phyloP scores from a whole-genome alignment of 2,329 filamentous ascomycete species.

The Juglanconis oblonga region DNA sequence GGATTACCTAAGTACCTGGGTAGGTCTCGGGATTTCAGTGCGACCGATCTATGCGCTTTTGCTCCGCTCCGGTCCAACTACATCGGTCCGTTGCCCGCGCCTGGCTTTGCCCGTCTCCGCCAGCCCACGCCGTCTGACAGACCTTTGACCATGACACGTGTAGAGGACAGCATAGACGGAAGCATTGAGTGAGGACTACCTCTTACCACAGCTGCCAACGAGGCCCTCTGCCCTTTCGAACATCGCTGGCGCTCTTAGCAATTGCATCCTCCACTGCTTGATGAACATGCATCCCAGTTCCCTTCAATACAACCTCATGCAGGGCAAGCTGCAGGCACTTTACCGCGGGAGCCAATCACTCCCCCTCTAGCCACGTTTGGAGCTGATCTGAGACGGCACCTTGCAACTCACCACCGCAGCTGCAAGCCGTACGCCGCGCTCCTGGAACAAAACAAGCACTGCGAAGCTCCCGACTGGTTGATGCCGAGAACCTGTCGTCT shows the following conservation, averaged over 20 bases:
- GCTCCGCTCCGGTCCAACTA: neutral
- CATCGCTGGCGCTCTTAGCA: neutral
- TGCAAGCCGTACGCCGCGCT: neutral
- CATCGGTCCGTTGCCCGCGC: neutral
- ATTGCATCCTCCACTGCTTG: neutral
- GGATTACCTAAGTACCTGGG: neutral
- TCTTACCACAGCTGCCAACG: neutral
- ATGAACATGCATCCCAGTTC: neutral
- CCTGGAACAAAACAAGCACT: neutral
- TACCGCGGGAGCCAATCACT: neutral
- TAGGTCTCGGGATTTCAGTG: constrained; percentile 7
- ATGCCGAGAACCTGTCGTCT: neutral
- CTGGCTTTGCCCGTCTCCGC: neutral
- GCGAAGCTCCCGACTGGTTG: neutral
- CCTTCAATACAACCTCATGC: constrained; percentile 2
- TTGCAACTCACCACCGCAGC: neutral
- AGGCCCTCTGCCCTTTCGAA: neutral
- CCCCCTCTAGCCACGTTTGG: neutral
- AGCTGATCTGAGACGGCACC: constrained; percentile 6
- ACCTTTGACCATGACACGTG: neutral
- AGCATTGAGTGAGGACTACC: too few species aligned
- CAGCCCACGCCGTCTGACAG: too few species aligned
- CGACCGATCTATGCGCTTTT: neutral
- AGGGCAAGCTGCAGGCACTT: neutral
- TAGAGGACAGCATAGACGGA: neutral